Evolutionary conservation across 495 filamentous ascomycete genomes (phyloP).

Genomic region (Penicillium cosmopolitanum): DNA sequence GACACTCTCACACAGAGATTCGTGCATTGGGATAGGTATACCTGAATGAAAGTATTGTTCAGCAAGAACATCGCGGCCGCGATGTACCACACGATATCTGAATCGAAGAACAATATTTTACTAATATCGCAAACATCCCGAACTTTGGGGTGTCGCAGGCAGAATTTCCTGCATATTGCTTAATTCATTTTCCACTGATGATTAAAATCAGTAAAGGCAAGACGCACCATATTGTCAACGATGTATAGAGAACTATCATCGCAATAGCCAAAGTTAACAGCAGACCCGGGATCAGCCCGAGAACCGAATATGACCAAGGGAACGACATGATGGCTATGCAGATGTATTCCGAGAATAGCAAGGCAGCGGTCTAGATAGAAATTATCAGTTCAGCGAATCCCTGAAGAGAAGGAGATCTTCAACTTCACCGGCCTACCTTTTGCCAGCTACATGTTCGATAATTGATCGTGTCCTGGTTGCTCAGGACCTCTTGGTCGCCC

Average conservation of each 20-base stretch:
- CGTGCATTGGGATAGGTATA: not conserved
- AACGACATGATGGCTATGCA: conserved; percentile 91
- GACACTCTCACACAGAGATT: too few relatives aligned
- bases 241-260: conserved; percentile 74
- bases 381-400: not conserved
- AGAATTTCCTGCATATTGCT: conserved; percentile 63
- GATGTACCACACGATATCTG: conserved; percentile 73
- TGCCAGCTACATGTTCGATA: conserved; percentile 86
- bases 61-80: conserved; percentile 83
- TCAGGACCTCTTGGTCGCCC: conserved; percentile 36
- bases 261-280: conserved; percentile 77
- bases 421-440: conserved; percentile 54
- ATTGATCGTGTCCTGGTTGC: conserved; percentile 63
- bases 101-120: conserved; percentile 77
- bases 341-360: conserved; percentile 88
- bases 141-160: conserved; percentile 78
- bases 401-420: not conserved
- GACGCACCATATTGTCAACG: conserved; percentile 70
- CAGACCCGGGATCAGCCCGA: conserved; percentile 81
- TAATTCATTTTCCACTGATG: not conserved
- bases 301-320: conserved; percentile 79
- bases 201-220: not conserved
- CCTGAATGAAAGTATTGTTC: conserved; percentile 79
- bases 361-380: conserved; percentile 64
- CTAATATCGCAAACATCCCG: conserved; percentile 87